Base-by-base conservation (phyloP, 306 rosid species). In the Gillenia trifoliata region DNA sequence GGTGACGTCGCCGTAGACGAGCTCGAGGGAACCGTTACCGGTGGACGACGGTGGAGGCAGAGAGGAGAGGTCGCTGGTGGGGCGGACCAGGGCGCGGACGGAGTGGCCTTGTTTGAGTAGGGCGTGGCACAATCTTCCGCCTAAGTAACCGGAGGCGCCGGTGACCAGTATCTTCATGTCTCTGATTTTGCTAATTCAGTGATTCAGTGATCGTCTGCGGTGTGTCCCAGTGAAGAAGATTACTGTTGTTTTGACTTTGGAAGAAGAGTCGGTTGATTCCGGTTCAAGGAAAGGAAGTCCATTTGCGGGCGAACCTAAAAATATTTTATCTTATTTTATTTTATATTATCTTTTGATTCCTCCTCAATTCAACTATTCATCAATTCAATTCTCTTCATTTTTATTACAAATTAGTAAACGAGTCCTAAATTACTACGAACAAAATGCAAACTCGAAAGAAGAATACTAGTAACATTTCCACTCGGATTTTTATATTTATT, bases 61-160 rank as follows among this genome's bases (percentile, higher is more conserved):
- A 55, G 83, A 19, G 45, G 95, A 90, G 70, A 88, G 85, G 70
- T 94, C 95, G 79, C 97, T 94, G 84, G 95, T 88, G 54, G 80
- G 88, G 61, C 98, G 89, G 28, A 84, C 97, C 70, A 94, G 83
- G 41, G 87, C 89, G 34, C 94, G 83, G 23, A 94, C 83, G 59
- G 95, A 66, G 86, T 85, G 79, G 19, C 95, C 93, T 55, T 75
- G 82, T 6, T 50, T 85, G 61, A 88, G 74, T 17, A 94, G 91
- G 4, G 83, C 83, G 67, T 73, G 70, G 68, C 98, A 91, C 25
- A 94, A 84, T 83, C 83, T 87, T 10, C 98, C 98, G 1, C 97
- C 98, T 0, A 91, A 77, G 81, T 82, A 91, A 69, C 98, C 97
- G 17, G 96, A 88, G 55, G 97, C 97, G 34, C 98, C 98, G 63